Conservation (phyloP, 1,139 yeast species). For the Lodderomyces orthopsilosis region DNA sequence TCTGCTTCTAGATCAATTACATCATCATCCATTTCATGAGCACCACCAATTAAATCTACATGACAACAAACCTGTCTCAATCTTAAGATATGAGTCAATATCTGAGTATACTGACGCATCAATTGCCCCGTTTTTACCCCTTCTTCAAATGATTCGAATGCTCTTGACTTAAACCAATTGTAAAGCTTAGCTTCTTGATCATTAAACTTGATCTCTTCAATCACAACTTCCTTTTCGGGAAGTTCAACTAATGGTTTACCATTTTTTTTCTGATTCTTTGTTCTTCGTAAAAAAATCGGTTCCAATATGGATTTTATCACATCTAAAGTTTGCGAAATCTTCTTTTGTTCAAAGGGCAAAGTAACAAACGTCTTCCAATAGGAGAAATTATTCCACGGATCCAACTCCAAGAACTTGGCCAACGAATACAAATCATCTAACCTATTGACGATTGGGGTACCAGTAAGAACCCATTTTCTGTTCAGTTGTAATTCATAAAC, state of each 20-base stretch:
- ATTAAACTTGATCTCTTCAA: constrained; percentile 66
- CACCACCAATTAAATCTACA: constrained; percentile 54
- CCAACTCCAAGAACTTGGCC: constrained; percentile 69
- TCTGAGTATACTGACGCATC: constrained; percentile 72
- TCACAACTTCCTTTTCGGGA: constrained; percentile 71
- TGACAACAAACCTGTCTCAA: constrained; percentile 91
- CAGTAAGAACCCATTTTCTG: constrained; percentile 85
- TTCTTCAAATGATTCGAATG: constrained; percentile 63
- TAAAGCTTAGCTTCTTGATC: constrained; percentile 67
- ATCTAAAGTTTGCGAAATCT: constrained; percentile 69
- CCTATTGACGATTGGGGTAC: constrained; percentile 90
- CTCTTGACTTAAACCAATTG: constrained; percentile 65
- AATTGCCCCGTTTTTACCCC: constrained; percentile 67
- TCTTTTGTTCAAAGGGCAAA: constrained; percentile 72
- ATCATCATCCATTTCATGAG: constrained; percentile 40
- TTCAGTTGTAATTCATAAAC: constrained; percentile 61
- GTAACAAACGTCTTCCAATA: constrained; percentile 91
- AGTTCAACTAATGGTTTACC: constrained; percentile 75
- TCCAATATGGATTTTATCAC: constrained; percentile 82
- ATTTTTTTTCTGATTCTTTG: constrained; percentile 75
- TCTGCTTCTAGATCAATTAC: constrained; percentile 17
- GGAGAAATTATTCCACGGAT: constrained; percentile 86
- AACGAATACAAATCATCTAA: constrained; percentile 83
- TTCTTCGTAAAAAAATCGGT: constrained; percentile 80
- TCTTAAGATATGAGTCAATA: constrained; percentile 78